Percentiles rank a stretch among this genome's conserved stretches.
These are phyloP conservation scores for Stentor coeruleus DNA, from an alignment of 73 alveolate species.

Conservation along the genomic window DNA sequence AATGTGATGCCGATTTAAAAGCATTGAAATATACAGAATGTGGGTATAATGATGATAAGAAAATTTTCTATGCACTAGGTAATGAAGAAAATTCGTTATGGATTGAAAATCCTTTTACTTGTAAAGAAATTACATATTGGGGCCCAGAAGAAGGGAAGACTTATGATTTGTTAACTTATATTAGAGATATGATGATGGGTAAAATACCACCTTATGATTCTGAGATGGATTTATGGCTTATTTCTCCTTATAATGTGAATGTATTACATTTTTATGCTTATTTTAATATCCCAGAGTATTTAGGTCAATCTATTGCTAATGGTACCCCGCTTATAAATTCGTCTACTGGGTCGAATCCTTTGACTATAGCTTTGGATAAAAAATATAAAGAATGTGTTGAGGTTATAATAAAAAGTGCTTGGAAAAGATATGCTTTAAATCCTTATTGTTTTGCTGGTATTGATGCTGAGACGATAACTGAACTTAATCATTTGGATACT, in stretches of 20 bases:
- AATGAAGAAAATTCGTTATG: neutral
- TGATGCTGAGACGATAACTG: neutral
- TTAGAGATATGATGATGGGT: neutral
- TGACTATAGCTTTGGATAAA: neutral
- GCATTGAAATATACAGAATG: neutral
- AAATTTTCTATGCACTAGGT: neutral
- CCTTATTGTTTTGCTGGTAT: neutral
- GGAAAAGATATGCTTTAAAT: neutral
- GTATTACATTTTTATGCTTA: neutral
- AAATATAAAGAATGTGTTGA: neutral
- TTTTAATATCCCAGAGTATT: neutral
- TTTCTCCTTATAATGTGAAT: neutral
- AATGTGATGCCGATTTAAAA: neutral
- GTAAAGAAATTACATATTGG: neutral
- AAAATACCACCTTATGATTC: conserved; percentile 2
- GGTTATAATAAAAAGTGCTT: neutral
- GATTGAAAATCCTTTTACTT: neutral
- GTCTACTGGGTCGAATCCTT: neutral
- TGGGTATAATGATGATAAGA: neutral
- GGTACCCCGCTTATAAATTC: neutral
- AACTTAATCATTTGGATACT: neutral
- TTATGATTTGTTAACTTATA: neutral
- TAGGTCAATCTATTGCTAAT: neutral
- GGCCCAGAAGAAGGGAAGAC: neutral
- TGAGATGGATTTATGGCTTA: conserved; percentile 1